These are phyloP conservation scores for Crataegus laevigata DNA, from an alignment of 306 rosid genomes.

Conservation along the genomic window DNA sequence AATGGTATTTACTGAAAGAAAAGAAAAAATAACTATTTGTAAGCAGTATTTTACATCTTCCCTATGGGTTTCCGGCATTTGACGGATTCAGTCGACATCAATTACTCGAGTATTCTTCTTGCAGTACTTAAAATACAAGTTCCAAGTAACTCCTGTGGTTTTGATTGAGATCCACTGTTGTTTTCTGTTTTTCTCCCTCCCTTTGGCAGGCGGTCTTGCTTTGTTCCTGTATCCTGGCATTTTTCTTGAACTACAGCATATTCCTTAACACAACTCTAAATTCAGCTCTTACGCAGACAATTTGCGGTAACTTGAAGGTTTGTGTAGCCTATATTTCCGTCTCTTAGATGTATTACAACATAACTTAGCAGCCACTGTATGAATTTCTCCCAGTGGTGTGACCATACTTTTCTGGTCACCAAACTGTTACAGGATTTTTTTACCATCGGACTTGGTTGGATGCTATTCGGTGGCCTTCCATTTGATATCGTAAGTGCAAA, in stretches of 20 bases:
- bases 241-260: conserved; percentile 88
- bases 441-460: conserved; percentile 91
- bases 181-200: not conserved
- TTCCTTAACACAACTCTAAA: conserved; percentile 90
- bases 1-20: too few relatives aligned
- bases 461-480: conserved; percentile 85
- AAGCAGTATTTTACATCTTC: not conserved
- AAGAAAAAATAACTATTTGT: too few relatives aligned
- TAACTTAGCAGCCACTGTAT: not conserved
- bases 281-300: conserved; percentile 87
- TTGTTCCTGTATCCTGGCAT: conserved; percentile 79
- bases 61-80: not conserved
- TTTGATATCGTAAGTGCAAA: conserved; percentile 45
- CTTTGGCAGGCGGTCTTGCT: conserved; percentile 60
- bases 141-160: not conserved
- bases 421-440: conserved; percentile 52
- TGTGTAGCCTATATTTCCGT: conserved; percentile 18
- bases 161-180: conserved; percentile 8
- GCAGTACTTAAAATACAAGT: not conserved
- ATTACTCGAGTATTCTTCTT: not conserved
- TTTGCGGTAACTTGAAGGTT: conserved; percentile 95
- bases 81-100: not conserved
- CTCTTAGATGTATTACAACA: not conserved
- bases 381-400: too few relatives aligned
- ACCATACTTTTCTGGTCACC: not conserved